Conservation (phyloP, 202 grass and related monocot genomes). For the Hordeum pubiflorum region DNA sequence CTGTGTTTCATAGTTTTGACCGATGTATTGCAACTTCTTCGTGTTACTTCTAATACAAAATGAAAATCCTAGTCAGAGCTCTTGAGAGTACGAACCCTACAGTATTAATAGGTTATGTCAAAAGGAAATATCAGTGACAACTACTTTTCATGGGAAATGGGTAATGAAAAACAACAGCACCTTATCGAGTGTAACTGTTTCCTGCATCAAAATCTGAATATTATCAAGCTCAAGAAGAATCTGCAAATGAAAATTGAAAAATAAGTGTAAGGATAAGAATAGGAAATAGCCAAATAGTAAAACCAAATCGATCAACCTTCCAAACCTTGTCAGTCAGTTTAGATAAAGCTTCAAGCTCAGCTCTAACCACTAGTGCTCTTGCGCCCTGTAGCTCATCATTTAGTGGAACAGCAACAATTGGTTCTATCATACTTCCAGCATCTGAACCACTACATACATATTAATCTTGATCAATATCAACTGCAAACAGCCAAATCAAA, state of each 20-base stretch:
- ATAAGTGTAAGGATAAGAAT: constrained; percentile 11
- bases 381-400: constrained; percentile 72
- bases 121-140: neutral
- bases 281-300: neutral
- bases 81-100: neutral
- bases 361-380: constrained; percentile 50
- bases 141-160: constrained; percentile 12
- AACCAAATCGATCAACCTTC: constrained; percentile 17
- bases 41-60: neutral
- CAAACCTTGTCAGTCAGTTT: constrained; percentile 71
- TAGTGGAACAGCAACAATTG: constrained; percentile 60
- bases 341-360: constrained; percentile 58
- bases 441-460: constrained; percentile 48
- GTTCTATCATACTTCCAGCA: constrained; percentile 61
- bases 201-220: constrained; percentile 51
- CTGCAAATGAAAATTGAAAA: constrained; percentile 32
- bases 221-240: constrained; percentile 58
- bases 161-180: constrained; percentile 24
- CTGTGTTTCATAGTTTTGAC: neutral
- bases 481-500: constrained; percentile 12
- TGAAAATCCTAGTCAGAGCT: neutral
- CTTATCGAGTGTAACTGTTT: constrained; percentile 50
- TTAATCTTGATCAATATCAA: constrained; percentile 17
- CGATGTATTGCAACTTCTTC: neutral
- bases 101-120: neutral